Conservation (phyloP, 1,139 yeast species). For the Suhomyces panamericanus region DNA sequence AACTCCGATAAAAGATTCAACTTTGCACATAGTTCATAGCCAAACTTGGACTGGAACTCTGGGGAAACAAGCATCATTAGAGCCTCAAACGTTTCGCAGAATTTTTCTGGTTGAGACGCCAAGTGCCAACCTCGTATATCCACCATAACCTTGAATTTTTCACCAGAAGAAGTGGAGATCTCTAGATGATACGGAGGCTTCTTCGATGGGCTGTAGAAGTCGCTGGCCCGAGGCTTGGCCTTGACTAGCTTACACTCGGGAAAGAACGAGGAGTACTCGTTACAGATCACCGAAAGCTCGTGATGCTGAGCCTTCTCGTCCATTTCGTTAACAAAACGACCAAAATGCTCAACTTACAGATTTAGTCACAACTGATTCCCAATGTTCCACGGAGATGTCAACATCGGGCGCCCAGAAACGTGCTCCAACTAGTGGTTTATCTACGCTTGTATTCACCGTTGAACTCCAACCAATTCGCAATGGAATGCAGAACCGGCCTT, state of each 20-base stretch:
- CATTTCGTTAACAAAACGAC: conserved; percentile 12
- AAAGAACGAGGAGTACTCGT: conserved; percentile 34
- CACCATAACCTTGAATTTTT: conserved; percentile 29
- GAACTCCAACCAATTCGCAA: conserved; percentile 22
- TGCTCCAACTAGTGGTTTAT: conserved; percentile 41
- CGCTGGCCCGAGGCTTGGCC: not conserved
- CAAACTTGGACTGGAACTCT: conserved; percentile 11
- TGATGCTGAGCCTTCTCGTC: conserved; percentile 16
- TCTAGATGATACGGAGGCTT: conserved; percentile 8
- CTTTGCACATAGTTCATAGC: conserved; percentile 10
- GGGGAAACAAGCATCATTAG: conserved; percentile 19
- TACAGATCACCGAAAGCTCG: conserved; percentile 27
- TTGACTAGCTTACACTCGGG: conserved; percentile 21
- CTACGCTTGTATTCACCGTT: conserved; percentile 40
- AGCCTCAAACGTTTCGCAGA: conserved; percentile 25
- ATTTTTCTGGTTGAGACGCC: conserved; percentile 2
- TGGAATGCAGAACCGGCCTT: conserved; percentile 23
- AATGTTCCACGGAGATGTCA: conserved; percentile 49
- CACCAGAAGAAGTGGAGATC: conserved; percentile 24
- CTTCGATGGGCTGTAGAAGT: not conserved
- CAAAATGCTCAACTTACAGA: conserved; percentile 12
- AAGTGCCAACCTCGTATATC: conserved; percentile 37
- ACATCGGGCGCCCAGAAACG: conserved; percentile 62
- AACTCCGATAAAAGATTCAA: conserved; percentile 3
- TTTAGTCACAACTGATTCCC: conserved; percentile 60